A percentile compares a stretch with the other conserved stretches of the same genome.
phyloP scores from a whole-genome alignment of 1,284 basidiomycete species.

The Cystobasidiaceae sp. region DNA sequence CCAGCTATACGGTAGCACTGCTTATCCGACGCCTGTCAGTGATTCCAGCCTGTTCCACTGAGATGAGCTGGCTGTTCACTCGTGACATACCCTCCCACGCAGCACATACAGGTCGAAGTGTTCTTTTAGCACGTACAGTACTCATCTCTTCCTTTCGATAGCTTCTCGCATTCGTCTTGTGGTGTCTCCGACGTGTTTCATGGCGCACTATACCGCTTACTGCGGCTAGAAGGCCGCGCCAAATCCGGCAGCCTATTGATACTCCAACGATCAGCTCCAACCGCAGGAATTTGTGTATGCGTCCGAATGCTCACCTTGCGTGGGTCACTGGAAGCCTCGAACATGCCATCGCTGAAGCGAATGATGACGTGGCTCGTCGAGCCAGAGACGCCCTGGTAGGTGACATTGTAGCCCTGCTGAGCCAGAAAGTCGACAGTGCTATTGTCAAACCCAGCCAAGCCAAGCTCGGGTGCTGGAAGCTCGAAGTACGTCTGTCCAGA shows the following conservation, averaged over 20 bases:
- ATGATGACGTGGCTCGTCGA: conserved; percentile 28
- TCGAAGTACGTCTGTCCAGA: conserved; percentile 46
- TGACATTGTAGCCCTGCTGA: conserved; percentile 46
- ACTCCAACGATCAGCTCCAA: neutral
- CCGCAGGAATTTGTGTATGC: neutral
- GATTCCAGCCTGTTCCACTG: no score
- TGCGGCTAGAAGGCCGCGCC: conserved; percentile 16
- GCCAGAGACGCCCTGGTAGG: conserved; percentile 38
- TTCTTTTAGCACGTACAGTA: no score
- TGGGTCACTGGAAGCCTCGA: conserved; percentile 32
- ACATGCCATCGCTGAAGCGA: conserved; percentile 6
- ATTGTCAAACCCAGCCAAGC: conserved; percentile 47
- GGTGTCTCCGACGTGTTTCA: no score
- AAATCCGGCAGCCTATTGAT: neutral
- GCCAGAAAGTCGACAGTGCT: conserved; percentile 45
- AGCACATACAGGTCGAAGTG: no score
- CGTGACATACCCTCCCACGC: no score
- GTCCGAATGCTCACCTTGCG: conserved; percentile 22
- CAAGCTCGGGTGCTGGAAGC: conserved; percentile 35
- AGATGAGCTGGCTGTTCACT: no score
- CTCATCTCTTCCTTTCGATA: no score
- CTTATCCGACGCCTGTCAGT: no score
- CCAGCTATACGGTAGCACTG: no score
- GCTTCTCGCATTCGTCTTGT: no score
- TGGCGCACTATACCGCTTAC: no score